Evolutionary conservation across 768 basidiomycete species (phyloP).

Genomic region (Lactifluus echinatus): DNA sequence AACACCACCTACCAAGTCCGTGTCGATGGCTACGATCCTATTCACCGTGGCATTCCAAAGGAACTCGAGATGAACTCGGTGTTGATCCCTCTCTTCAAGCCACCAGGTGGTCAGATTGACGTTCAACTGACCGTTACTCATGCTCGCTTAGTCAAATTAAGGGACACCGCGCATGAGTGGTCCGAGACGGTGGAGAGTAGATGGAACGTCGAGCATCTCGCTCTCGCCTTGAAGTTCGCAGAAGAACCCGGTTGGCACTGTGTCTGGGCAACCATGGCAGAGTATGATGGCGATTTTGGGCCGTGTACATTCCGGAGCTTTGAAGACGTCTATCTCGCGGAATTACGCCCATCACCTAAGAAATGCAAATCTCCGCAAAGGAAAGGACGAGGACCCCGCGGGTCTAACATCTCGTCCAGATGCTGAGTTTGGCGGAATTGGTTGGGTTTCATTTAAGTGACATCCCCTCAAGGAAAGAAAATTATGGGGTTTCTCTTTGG

Average conservation of each 20-base stretch:
- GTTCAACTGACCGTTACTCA: slow-evolving; percentile 38
- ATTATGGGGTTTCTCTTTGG: background rate
- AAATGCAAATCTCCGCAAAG: slow-evolving; percentile 2
- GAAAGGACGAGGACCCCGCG: background rate
- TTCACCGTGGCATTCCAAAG: slow-evolving; percentile 49
- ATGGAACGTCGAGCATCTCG: slow-evolving; percentile 42
- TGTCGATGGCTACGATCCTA: slow-evolving; percentile 57
- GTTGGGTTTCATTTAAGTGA: background rate
- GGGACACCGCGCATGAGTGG: slow-evolving; percentile 49
- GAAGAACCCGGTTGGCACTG: slow-evolving; percentile 49
- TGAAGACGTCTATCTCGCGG: slow-evolving; percentile 34
- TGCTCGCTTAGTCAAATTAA: slow-evolving; percentile 45
- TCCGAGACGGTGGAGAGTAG: slow-evolving; percentile 25
- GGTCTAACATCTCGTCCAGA: background rate
- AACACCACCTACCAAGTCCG: slow-evolving; percentile 35
- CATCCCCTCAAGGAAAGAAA: background rate
- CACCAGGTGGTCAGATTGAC: slow-evolving; percentile 26
- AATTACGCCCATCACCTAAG: slow-evolving; percentile 28
- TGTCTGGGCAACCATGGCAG: slow-evolving; percentile 54
- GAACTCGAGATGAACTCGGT: slow-evolving; percentile 44
- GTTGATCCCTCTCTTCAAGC: slow-evolving; percentile 34
- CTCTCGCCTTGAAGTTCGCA: slow-evolving; percentile 47
- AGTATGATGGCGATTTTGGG: slow-evolving; percentile 35
- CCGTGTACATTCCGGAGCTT: slow-evolving; percentile 29
- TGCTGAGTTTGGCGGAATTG: background rate